phyloP scores from a whole-genome alignment of 169 alveolate species.

The Plasmodium vivax region DNA sequence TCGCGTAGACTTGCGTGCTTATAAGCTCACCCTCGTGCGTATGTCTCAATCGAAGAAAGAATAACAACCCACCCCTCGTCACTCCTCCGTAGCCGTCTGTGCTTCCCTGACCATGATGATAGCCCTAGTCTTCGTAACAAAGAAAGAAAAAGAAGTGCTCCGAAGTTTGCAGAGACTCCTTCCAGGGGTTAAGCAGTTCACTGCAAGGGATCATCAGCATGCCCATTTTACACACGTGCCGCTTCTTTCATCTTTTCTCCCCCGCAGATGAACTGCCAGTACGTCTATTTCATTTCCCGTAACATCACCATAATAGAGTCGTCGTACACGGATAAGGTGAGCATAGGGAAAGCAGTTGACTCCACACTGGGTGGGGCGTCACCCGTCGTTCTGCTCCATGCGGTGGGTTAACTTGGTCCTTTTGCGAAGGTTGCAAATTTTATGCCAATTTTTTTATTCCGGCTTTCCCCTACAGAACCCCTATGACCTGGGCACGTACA shows the following conservation, averaged over 20 bases:
- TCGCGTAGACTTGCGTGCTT: background rate
- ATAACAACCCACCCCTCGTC: background rate
- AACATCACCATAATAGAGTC: conserved; percentile 54
- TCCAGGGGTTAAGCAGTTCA: background rate
- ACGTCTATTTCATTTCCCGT: conserved; percentile 43
- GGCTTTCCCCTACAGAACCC: conserved; percentile 17
- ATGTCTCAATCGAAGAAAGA: background rate
- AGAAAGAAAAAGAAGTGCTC: background rate
- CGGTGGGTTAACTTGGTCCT: background rate
- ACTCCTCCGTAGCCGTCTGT: conserved; percentile 18
- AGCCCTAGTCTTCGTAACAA: conserved; percentile 51
- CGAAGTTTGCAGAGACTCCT: background rate
- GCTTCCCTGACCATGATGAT: conserved; percentile 22
- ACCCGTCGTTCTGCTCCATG: background rate
- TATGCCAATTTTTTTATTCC: background rate
- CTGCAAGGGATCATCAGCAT: background rate
- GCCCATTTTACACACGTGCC: background rate
- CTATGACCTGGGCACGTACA: conserved; percentile 46
- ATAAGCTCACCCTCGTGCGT: background rate
- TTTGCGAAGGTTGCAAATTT: background rate
- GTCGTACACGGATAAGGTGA: conserved; percentile 44
- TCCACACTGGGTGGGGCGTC: background rate
- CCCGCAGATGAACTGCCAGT: conserved; percentile 50
- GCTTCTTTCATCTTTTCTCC: background rate
- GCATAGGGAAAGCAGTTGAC: background rate